Conservation (phyloP, 805 yeast genomes). For the Candida incommunis region DNA sequence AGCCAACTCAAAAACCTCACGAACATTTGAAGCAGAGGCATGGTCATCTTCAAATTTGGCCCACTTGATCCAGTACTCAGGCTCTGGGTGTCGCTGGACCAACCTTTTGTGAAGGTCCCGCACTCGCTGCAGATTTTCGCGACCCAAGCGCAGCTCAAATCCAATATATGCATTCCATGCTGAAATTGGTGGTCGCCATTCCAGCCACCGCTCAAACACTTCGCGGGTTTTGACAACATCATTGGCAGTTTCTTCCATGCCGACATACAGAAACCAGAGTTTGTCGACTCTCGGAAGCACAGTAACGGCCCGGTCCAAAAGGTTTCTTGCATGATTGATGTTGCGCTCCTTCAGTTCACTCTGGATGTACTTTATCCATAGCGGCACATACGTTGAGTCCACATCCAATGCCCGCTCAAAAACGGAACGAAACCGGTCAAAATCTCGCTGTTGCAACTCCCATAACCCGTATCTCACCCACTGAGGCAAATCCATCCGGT, state of each 20-base stretch:
- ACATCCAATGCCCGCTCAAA: constrained; percentile 79
- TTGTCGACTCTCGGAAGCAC: constrained; percentile 69
- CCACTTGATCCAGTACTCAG: constrained; percentile 65
- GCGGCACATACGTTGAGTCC: constrained; percentile 57
- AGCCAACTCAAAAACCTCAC: constrained; percentile 56
- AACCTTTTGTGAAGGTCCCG: constrained; percentile 45
- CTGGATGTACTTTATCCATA: constrained; percentile 79
- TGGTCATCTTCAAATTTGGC: constrained; percentile 47
- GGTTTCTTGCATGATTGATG: constrained; percentile 77
- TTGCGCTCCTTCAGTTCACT: constrained; percentile 58
- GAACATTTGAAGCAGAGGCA: constrained; percentile 30
- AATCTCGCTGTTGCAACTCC: constrained; percentile 71
- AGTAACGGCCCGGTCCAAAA: constrained; percentile 64
- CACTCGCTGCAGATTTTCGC: constrained; percentile 41
- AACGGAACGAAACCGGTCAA: constrained; percentile 67
- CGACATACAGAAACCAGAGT: constrained; percentile 73
- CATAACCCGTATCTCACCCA: constrained; percentile 88
- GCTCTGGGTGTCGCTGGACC: constrained; percentile 35
- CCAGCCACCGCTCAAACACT: constrained; percentile 67
- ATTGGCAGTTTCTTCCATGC: constrained; percentile 66
- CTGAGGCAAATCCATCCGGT: constrained; percentile 67
- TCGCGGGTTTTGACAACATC: constrained; percentile 46
- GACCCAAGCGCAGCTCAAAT: constrained; percentile 56
- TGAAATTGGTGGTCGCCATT: constrained; percentile 49
- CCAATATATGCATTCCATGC: constrained; percentile 69